These are phyloP conservation scores for Populus alba DNA, from an alignment of 345 rosid species.

Conservation along the genomic window DNA sequence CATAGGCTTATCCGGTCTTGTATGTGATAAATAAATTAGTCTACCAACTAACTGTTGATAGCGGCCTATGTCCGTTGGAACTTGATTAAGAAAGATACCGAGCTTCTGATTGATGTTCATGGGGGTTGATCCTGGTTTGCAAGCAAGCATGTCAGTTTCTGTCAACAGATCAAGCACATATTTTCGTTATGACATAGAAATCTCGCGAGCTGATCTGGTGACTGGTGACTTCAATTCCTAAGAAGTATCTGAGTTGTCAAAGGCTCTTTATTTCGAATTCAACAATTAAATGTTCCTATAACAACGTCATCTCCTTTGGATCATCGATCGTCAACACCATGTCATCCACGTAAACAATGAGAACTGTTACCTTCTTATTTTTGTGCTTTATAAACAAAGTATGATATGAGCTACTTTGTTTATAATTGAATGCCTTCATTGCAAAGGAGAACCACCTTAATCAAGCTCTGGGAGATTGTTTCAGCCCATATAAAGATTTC, in stretches of 20 bases:
- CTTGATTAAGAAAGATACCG: not conserved
- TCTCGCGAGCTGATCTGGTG: not conserved
- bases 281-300: not conserved
- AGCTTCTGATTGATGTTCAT: not conserved
- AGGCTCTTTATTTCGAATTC: not conserved
- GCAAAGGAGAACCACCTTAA: too few species aligned
- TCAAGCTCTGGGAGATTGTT: not conserved
- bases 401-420: not conserved
- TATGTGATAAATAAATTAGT: too few species aligned
- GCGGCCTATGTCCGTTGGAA: fast-evolving
- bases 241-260: not conserved
- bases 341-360: not conserved
- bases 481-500: too few species aligned
- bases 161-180: not conserved
- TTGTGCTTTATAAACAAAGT: not conserved
- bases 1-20: not conserved
- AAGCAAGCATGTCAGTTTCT: not conserved
- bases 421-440: not conserved
- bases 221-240: not conserved
- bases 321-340: not conserved
- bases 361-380: too few species aligned
- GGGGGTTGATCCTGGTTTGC: not conserved
- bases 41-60: not conserved
- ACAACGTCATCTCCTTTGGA: not conserved
- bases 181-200: not conserved